A percentile compares a stretch with the other conserved stretches of the same genome.
phyloP scores from a whole-genome alignment of 148 eudicot species.

The Spergularia bocconei region DNA sequence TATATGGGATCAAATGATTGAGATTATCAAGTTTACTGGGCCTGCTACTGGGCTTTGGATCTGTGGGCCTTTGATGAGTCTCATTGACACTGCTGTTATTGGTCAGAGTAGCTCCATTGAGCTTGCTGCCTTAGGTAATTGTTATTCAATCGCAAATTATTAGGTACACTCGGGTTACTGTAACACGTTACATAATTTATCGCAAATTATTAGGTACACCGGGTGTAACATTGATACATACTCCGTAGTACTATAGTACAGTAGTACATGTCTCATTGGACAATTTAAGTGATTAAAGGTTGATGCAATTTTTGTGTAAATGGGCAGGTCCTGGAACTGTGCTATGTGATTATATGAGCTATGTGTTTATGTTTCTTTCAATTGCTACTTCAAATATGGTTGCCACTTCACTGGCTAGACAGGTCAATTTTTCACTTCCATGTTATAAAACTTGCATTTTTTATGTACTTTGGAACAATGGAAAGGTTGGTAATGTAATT shows the following conservation, averaged over 20 bases:
- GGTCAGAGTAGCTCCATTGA: constrained; percentile 77
- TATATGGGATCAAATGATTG: constrained; percentile 62
- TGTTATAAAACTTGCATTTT: neutral
- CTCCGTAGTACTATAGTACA: too few relatives aligned
- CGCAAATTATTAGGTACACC: too few relatives aligned
- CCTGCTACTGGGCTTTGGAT: constrained; percentile 90
- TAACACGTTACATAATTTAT: too few relatives aligned
- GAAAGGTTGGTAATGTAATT: neutral
- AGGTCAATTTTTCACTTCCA: constrained; percentile 37
- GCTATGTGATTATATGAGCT: constrained; percentile 79
- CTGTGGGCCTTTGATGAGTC: constrained; percentile 88
- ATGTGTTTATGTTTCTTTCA: constrained; percentile 91
- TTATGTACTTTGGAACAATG: neutral
- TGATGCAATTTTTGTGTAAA: constrained; percentile 11
- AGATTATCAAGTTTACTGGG: constrained; percentile 78
- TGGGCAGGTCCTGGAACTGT: constrained; percentile 92
- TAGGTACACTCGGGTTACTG: too few relatives aligned
- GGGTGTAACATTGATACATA: too few relatives aligned
- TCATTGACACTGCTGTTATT: constrained; percentile 86
- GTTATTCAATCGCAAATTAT: neutral
- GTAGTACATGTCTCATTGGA: too few relatives aligned
- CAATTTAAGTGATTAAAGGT: constrained; percentile 11
- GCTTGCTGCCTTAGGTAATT: constrained; percentile 72
- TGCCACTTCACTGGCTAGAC: constrained; percentile 86
- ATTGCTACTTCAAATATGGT: constrained; percentile 97